These are phyloP conservation scores for Jasminum sambac DNA, from an alignment of 257 asterid genomes.

Conservation along the genomic window DNA sequence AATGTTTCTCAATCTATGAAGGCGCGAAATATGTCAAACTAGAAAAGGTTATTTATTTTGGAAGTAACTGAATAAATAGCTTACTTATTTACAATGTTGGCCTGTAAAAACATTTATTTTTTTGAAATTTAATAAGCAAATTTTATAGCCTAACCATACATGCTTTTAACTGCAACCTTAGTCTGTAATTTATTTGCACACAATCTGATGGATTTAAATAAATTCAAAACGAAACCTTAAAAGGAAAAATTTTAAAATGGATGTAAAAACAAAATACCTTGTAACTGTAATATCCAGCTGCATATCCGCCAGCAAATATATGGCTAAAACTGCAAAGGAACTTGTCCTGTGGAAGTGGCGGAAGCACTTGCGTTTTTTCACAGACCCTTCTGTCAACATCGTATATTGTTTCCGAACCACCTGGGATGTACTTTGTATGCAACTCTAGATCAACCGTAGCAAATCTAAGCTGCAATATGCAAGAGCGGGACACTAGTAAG, in stretches of 20 bases:
- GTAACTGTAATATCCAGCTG: constrained; percentile 99
- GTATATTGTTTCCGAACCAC: constrained; percentile 78
- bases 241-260: constrained; percentile 9
- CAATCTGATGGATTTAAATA: constrained; percentile 9
- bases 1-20: not conserved
- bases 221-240: not conserved
- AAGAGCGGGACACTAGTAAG: constrained; percentile 16
- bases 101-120: not conserved
- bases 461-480: constrained; percentile 67
- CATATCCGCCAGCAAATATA: constrained; percentile 96
- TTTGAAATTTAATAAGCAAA: not conserved
- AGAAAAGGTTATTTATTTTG: too few species aligned
- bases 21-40: not conserved
- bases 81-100: not conserved
- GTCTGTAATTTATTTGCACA: not conserved
- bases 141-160: not conserved
- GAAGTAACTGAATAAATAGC: not conserved
- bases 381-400: constrained; percentile 78
- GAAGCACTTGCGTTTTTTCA: constrained; percentile 76
- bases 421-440: constrained; percentile 81
- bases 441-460: constrained; percentile 81
- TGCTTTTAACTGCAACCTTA: not conserved
- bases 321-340: constrained; percentile 92
- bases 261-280: constrained; percentile 48
- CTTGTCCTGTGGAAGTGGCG: constrained; percentile 82